Base-by-base conservation (phyloP, 1,284 basidiomycete species). In the Ganoderma leucocontextum region DNA sequence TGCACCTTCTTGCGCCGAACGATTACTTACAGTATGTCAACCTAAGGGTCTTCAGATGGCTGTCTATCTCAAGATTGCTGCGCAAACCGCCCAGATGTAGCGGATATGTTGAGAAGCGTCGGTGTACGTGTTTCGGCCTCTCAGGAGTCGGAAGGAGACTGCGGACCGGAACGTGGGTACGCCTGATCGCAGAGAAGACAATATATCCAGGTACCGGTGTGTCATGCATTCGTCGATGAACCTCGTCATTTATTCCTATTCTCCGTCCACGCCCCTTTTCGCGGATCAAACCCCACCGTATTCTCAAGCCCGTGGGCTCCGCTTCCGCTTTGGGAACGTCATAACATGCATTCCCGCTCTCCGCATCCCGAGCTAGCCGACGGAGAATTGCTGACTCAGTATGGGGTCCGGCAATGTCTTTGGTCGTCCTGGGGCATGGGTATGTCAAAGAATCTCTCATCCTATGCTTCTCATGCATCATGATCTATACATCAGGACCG, bases 381-480 rank as follows among this genome's bases (percentile, higher is more conserved):
- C n/a, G 33, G 33, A 36, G 17, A 29, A 9, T 35, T 0, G 53
- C 53, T 57, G 53, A 57, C 35, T 58, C 38, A 58, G 33, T 33
- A 12, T 15, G 55, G 55, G 55, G 4, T 35, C n/a, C 55, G 55
- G 35, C 55, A 38, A 38, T 58, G 55, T 38, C 47, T 52, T 13
- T 9, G 15, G 1, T 29, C 25, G 52, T 15, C 7, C 5, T 53
- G 13, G 12, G 33, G 29, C 35, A 58, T 17, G 55, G 55, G 36
- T 58, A 58, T 38, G 36, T 58, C 35, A 29, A 55, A 33, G 53
- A 19, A 33, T 55, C 33, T 35, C 36, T 58, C 19, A n/a, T 58
- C 52, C 22, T 22, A n/a, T 22, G 33, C 29, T 35, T 36, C 35
- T 22, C 19, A 22, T 19, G 10, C 29, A 35, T n/a, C 36, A n/a